Base-by-base conservation (phyloP, 352 stramenopile species). In the Phytophthora pisi region DNA sequence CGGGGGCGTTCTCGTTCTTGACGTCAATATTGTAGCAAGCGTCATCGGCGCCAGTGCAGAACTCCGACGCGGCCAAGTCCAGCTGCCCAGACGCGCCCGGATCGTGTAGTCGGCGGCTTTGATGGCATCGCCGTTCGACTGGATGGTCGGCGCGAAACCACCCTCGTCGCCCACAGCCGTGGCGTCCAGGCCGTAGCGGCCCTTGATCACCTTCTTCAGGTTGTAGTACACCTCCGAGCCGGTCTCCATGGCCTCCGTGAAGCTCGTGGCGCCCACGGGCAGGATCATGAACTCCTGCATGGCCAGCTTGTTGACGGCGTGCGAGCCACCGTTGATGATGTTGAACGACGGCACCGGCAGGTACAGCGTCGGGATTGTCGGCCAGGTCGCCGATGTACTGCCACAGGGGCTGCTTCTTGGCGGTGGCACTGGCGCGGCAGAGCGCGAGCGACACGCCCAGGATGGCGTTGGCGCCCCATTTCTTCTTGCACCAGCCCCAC, bases 241-340 rank as follows among this genome's bases (percentile, higher is more conserved):
- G 57, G 99, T 99, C 78, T 98, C 79, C 96, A 99, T 99, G 72
- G 96, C 89, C 77, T 99, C 95, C 56, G 88, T 90, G 78, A 98
- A 98, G 65, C 67, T 90, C 31, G 66, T 78, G 26, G 94, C 94
- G 13, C 94, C 92, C 20, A 97, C 93, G 18, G 96, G 98, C 38
- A 99, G 89, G 68, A 99, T 98, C 86, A 99, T 98, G 82, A 99
- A 99, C 88, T 99, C 97, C 83, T 99, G 97, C 87, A 99, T 99
- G 30, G 97, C 97, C 57, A 99, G 85, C 80, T 98, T 98, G 92
- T 99, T 99, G 70, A 97, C 98, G 49, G 98, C 97, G 78, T 99
- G 98, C 62, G 83, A 95, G 72, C 97, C 98, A 74, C 98, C 98
- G 84, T 99, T 99, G 83, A 99, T 99, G 46, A 99, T 98, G 85